Evolutionary conservation across 805 yeast species (phyloP).

Genomic region (Diddensiella caesifluorescens): DNA sequence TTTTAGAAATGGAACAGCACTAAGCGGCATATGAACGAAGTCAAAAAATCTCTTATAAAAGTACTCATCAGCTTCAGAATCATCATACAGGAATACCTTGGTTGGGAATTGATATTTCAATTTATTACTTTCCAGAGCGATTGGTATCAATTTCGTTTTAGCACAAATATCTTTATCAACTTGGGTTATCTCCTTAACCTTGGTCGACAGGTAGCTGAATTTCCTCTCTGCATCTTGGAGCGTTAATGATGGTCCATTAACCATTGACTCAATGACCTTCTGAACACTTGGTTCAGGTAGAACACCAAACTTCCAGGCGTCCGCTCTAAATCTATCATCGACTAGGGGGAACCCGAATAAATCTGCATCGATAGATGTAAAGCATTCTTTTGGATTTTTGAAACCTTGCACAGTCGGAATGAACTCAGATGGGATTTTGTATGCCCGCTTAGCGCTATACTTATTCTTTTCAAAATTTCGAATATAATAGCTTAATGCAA

Average conservation of each 20-base stretch:
- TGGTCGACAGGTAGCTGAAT: conserved; percentile 29
- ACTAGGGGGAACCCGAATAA: conserved; percentile 32
- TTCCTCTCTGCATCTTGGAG: conserved; percentile 22
- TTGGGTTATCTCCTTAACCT: conserved; percentile 20
- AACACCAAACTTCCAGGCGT: conserved; percentile 32
- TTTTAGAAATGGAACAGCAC: conserved; percentile 30
- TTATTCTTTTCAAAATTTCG: conserved; percentile 23
- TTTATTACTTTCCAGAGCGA: conserved; percentile 9
- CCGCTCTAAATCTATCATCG: conserved; percentile 17
- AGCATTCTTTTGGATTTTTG: conserved; percentile 26
- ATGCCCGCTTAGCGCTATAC: conserved; percentile 15
- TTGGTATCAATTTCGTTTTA: conserved; percentile 28
- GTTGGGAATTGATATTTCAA: conserved; percentile 22
- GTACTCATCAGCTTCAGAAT: conserved; percentile 6
- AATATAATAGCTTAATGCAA: conserved; percentile 30
- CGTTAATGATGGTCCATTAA: conserved; percentile 23
- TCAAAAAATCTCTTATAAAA: conserved; percentile 26
- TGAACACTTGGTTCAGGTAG: conserved; percentile 24
- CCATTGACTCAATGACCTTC: conserved; percentile 20
- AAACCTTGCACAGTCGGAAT: background rate
- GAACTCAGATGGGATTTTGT: conserved; percentile 3
- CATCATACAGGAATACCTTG: conserved; percentile 21
- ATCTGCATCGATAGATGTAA: conserved; percentile 19
- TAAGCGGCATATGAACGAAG: conserved; percentile 22
- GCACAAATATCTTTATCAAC: conserved; percentile 20